These are phyloP conservation scores for Geosmithia morbida DNA, from an alignment of 2,329 filamentous ascomycete species.

Conservation along the genomic window DNA sequence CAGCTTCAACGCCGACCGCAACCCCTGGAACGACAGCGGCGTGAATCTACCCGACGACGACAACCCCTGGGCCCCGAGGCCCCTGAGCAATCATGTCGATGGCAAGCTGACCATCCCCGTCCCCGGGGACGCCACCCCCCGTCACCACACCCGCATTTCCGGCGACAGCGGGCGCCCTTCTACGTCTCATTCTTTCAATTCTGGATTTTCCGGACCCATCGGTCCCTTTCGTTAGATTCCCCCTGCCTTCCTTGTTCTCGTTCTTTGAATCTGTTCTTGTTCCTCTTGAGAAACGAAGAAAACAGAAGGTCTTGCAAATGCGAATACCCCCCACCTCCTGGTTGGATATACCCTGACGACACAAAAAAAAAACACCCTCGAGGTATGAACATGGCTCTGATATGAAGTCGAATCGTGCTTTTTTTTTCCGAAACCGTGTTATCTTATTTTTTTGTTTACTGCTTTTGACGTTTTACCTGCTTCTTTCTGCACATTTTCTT, in stretches of 20 bases:
- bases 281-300: neutral
- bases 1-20: slow-evolving; percentile 79
- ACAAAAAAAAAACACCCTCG: slow-evolving; percentile 38
- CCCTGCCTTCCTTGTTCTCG: slow-evolving; percentile 13
- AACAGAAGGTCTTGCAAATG: slow-evolving; percentile 26
- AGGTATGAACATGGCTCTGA: slow-evolving; percentile 10
- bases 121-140: slow-evolving; percentile 69
- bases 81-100: slow-evolving; percentile 50
- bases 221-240: slow-evolving; percentile 75
- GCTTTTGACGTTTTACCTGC: neutral
- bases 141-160: slow-evolving; percentile 70
- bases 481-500: neutral
- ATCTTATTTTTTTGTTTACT: neutral
- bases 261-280: too few relatives aligned
- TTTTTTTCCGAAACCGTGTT: neutral
- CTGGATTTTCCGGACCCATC: slow-evolving; percentile 89
- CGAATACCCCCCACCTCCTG: slow-evolving; percentile 31
- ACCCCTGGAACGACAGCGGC: slow-evolving; percentile 96
- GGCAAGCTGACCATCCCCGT: slow-evolving; percentile 51
- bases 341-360: slow-evolving; percentile 53
- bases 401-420: neutral
- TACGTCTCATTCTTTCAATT: slow-evolving; percentile 88
- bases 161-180: slow-evolving; percentile 85
- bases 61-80: slow-evolving; percentile 47
- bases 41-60: slow-evolving; percentile 90